phyloP scores from a whole-genome alignment of 805 yeast genomes.

The Tetrapisispora namnaoensis region DNA sequence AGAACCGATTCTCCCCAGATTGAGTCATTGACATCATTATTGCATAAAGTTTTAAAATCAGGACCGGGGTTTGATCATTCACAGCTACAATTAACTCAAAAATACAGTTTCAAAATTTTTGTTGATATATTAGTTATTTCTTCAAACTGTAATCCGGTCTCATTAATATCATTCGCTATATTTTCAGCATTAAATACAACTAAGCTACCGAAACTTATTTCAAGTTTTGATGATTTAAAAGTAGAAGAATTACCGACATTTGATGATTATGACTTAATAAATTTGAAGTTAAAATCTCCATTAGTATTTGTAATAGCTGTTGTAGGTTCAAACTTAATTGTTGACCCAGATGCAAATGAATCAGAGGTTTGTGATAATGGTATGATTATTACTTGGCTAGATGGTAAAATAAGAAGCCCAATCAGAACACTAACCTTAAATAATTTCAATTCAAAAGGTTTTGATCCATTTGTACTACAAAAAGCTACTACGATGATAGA shows the following conservation, averaged over 20 bases:
- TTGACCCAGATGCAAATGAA: constrained; percentile 87
- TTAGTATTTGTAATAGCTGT: constrained; percentile 67
- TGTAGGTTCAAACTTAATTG: constrained; percentile 51
- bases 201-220: constrained; percentile 58
- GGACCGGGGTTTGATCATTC: constrained; percentile 35
- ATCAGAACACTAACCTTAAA: constrained; percentile 58
- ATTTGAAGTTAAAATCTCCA: constrained; percentile 49
- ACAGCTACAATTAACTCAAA: constrained; percentile 54
- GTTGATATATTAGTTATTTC: constrained; percentile 76
- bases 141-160: constrained; percentile 69
- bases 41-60: constrained; percentile 29
- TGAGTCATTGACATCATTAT: constrained; percentile 49
- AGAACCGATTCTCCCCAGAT: constrained; percentile 72
- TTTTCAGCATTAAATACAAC: constrained; percentile 78
- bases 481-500: constrained; percentile 51
- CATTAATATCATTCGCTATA: constrained; percentile 67
- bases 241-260: constrained; percentile 86
- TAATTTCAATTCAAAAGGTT: constrained; percentile 41
- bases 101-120: constrained; percentile 64
- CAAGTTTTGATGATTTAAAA: constrained; percentile 53
- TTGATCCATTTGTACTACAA: constrained; percentile 37
- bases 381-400: constrained; percentile 58
- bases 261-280: constrained; percentile 73
- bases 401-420: constrained; percentile 63
- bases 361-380: constrained; percentile 85